Evolutionary conservation across 2,329 filamentous ascomycete species (phyloP).

Genomic region (Fusarium guadeloupense): DNA sequence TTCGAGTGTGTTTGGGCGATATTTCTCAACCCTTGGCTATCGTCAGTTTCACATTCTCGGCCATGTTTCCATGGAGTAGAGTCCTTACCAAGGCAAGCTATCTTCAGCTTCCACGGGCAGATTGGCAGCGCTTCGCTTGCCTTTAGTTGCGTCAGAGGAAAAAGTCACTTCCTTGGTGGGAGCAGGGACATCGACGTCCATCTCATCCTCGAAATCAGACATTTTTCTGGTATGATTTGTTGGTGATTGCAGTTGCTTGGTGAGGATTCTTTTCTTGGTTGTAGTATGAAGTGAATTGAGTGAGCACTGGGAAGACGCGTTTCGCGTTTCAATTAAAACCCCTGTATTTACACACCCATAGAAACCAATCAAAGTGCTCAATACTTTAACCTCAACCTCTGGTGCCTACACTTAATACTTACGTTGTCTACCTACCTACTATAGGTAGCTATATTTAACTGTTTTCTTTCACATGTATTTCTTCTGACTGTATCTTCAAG

Average conservation of each 20-base stretch:
- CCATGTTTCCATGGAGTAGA: neutral
- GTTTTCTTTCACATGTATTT: neutral
- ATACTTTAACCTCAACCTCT: neutral
- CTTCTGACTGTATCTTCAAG: too few species aligned
- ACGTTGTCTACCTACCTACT: too few species aligned
- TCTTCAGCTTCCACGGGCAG: conserved; percentile 94
- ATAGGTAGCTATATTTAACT: too few species aligned
- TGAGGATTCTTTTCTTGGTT: neutral
- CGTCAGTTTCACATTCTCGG: neutral
- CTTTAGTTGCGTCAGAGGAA: conserved; percentile 80
- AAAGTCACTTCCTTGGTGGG: conserved; percentile 67
- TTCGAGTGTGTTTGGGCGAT: conserved; percentile 84
- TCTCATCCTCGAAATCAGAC: conserved; percentile 69
- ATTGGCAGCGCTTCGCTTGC: conserved; percentile 92
- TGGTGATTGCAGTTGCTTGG: neutral
- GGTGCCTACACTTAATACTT: neutral
- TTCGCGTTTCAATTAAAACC: conserved; percentile 47
- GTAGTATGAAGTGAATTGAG: conserved; percentile 13
- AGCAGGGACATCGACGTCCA: conserved; percentile 65
- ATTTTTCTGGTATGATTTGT: conserved; percentile 48
- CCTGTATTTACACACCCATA: conserved; percentile 10
- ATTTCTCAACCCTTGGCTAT: conserved; percentile 86
- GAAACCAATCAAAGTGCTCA: conserved; percentile 18
- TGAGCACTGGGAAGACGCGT: conserved; percentile 46
- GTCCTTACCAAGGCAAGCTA: conserved; percentile 82